Evolutionary conservation across 2,329 filamentous ascomycete genomes (phyloP), one percentile per base, ranked within the genome.

Genomic region (Sporothrix curviconia): DNA sequence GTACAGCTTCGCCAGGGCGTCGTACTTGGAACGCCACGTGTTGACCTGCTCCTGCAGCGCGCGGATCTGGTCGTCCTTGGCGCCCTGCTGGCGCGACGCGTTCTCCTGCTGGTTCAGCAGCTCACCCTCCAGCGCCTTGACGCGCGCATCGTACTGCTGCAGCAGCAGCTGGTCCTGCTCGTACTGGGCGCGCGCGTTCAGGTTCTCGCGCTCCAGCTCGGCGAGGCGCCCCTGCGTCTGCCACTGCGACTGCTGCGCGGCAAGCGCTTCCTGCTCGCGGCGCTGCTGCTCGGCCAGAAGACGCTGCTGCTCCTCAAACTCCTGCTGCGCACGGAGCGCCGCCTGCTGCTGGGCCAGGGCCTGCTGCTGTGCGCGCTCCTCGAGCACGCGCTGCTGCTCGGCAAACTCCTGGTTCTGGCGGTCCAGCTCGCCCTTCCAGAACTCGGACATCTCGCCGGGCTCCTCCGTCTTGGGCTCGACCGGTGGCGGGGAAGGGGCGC

Each of bases 131-230:
- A 99, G 76, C 19, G 90, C 87, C 76, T 96, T 97, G 68, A 99
- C 91, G 60, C 92, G 84, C 68, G 90, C 86, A 64, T 99, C 94
- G 69, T 96, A 99, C 69, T 97, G 92, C 72, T 96, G 90, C 43
- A 99, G 79, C 88, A 97, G 90, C 42, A 99, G 78, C 73, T 97
- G 94, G 69, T 99, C 92, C n/a, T 87, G 87, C 71, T 97, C 92
- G 69, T 96, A 97, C 72, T 97, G 94, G 8, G 92, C 90, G 42
- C 94, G 84, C 4, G 94, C 94, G 66, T 94, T 92, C 25, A 99
- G 76, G 65, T 99, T 97, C 73, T 97, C 92, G 58, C 87, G 89
- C 74, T 99, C 92, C 51, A 99, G 78, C 73, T 99, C 94, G 1
- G 92, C 94, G 66, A 99, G 79, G n/a, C 91, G 87, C 39, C 94